Evolutionary conservation across 225 moss, liverwort and hornwort species (phyloP).

Genomic region (Bryum argenteum): DNA sequence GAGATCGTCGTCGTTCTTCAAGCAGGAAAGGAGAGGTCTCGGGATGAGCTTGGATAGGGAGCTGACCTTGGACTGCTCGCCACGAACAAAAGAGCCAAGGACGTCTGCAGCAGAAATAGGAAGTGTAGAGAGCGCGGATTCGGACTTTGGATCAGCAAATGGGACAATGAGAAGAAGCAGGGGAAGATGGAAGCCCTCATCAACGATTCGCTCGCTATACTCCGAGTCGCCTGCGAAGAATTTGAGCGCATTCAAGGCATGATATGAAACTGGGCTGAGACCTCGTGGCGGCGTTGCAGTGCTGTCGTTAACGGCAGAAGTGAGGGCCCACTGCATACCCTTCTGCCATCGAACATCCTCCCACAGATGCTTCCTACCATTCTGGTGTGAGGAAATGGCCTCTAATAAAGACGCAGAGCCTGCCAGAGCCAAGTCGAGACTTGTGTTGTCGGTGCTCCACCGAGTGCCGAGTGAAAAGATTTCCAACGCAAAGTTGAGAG

Average conservation of each 20-base stretch:
- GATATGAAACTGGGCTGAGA: slow-evolving; percentile 86
- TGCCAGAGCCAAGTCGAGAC: slow-evolving; percentile 79
- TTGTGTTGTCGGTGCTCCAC: slow-evolving; percentile 56
- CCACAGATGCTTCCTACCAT: slow-evolving; percentile 78
- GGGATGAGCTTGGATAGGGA: slow-evolving; percentile 72
- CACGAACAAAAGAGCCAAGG: slow-evolving; percentile 83
- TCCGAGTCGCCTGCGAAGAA: slow-evolving; percentile 83
- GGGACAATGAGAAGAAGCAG: slow-evolving; percentile 81
- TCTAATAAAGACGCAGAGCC: slow-evolving; percentile 85
- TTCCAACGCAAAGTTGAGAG: slow-evolving; percentile 75
- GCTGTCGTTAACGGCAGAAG: slow-evolving; percentile 74
- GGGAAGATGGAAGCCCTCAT: slow-evolving; percentile 76
- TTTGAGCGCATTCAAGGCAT: slow-evolving; percentile 82
- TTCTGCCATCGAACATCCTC: slow-evolving; percentile 85
- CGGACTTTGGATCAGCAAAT: slow-evolving; percentile 59
- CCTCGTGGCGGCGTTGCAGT: slow-evolving; percentile 71
- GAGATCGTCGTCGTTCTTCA: slow-evolving; percentile 78
- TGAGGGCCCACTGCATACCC: slow-evolving; percentile 94
- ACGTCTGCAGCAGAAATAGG: slow-evolving; percentile 91
- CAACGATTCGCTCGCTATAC: slow-evolving; percentile 71
- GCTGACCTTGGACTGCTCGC: slow-evolving; percentile 40
- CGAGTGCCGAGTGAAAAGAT: slow-evolving; percentile 78
- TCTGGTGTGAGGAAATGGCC: slow-evolving; percentile 64
- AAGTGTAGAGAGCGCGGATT: slow-evolving; percentile 72
- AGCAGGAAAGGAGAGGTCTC: slow-evolving; percentile 59